Conservation (phyloP, 1,284 basidiomycete genomes). For the Leccinum fuscescens region DNA sequence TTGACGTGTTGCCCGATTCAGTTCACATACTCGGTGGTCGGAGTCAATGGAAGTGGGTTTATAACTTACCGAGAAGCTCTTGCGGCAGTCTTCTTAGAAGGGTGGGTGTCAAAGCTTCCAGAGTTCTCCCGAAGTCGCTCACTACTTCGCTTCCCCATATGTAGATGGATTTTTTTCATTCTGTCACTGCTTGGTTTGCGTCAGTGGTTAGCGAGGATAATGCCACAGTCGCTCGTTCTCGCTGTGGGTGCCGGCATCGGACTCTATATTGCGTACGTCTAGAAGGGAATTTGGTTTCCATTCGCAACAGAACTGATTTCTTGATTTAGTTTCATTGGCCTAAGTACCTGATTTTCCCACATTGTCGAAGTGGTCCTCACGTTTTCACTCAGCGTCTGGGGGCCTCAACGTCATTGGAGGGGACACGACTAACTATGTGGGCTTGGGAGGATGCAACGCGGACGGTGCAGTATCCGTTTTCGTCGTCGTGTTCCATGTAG, state of each 20-base stretch:
- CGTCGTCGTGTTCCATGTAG: background rate
- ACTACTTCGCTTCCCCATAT: conserved; percentile 1
- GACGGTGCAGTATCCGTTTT: conserved; percentile 38
- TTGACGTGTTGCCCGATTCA: conserved; percentile 30
- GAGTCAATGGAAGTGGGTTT: conserved; percentile 75
- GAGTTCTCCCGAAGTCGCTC: background rate
- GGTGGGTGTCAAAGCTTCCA: conserved; percentile 41
- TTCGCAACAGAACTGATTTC: background rate
- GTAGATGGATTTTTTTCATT: conserved; percentile 79
- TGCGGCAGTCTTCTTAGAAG: conserved; percentile 87
- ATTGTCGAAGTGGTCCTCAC: conserved; percentile 6
- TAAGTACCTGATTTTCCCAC: conserved; percentile 34
- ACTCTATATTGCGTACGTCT: conserved; percentile 71
- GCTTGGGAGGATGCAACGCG: conserved; percentile 75
- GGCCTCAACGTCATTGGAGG: conserved; percentile 82
- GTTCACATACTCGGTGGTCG: conserved; percentile 89
- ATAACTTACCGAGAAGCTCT: conserved; percentile 81
- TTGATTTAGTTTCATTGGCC: conserved; percentile 58
- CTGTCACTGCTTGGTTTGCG: conserved; percentile 83
- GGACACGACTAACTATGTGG: conserved; percentile 68
- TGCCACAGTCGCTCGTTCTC: conserved; percentile 84
- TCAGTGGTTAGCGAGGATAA: conserved; percentile 86
- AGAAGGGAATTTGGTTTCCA: background rate
- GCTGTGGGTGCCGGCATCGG: conserved; percentile 88
- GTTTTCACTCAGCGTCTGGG: conserved; percentile 42